Base-by-base conservation (phyloP, 306 rosid species). In the Vicia faba region DNA sequence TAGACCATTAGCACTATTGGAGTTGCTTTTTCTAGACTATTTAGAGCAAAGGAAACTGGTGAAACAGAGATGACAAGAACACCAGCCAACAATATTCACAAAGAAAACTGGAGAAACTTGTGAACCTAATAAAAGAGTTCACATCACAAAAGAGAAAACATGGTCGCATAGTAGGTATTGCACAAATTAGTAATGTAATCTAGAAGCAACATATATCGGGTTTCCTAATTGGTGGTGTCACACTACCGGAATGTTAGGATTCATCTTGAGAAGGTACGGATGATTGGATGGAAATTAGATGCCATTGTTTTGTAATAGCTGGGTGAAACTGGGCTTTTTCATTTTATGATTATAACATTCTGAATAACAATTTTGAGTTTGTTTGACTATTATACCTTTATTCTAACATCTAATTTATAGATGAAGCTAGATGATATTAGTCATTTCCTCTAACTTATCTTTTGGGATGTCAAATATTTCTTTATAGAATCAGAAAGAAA, bases 341-440 rank as follows among this genome's bases (percentile, higher is more conserved):
- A 28, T 43, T 33, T 5, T 19, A 49, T 18, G 55, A 49, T 49
- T 8, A 7, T 8, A 49, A 49, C 55, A 49, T 16, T 15, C 20
- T 18, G 41, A 16, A 45, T 29, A 15, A 18, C n/a, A 7, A 70
- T n/a, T n/a, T 43, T 11, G 14, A 25, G 49, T 57, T 58, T 29
- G 29, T 29, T 13, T 11, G 33, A 56, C 40, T 29, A 23, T n/a
- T 8, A 3, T 41, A 39, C 12, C 36, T 61, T 20, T 63, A 25
- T 25, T 56, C 39, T 36, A 51, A 57, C 61, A 36, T 45, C 23
- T 43, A 45, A 29, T 63, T 31, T 66, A 16, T 58, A 51, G 49
- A 29, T 62, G 50, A 62, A 35, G 50, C 59, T 40, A 38, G 48
- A 48, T 58, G 43, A 7, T 16, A 10, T 13, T 38, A 56, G 46